These are phyloP conservation scores for Cryomyces antarcticus DNA, from an alignment of 495 filamentous ascomycete species.

Conservation along the genomic window DNA sequence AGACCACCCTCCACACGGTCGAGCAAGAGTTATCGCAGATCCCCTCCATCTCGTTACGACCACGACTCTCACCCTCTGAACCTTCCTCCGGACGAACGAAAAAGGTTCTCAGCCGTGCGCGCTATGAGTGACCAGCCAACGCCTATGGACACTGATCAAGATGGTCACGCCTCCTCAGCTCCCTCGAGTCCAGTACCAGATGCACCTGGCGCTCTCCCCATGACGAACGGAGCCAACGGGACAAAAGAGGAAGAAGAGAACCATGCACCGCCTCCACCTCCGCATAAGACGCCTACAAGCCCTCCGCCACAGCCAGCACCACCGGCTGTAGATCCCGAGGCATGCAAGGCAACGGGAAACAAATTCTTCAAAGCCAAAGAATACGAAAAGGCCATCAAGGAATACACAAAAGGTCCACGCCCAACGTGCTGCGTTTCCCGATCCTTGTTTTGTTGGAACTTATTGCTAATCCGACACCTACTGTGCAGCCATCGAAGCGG, in stretches of 20 bases:
- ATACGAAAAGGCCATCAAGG: constrained; percentile 64
- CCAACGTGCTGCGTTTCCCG: not conserved
- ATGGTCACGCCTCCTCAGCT: constrained; percentile 28
- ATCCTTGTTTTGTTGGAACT: not conserved
- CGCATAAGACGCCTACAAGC: constrained; percentile 45
- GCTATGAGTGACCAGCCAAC: constrained; percentile 32
- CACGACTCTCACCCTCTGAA: constrained; percentile 66
- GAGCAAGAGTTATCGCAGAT: constrained; percentile 19
- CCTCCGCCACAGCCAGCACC: constrained; percentile 27
- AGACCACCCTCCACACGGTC: constrained; percentile 7
- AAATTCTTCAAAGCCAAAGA: constrained; percentile 88
- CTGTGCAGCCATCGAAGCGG: constrained; percentile 54
- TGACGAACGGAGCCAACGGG: constrained; percentile 29
- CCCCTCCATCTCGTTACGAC: constrained; percentile 23
- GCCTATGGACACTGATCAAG: constrained; percentile 66
- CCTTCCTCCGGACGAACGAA: constrained; percentile 65
- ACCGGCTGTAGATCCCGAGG: constrained; percentile 52
- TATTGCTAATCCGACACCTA: not conserved
- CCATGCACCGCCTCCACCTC: constrained; percentile 47
- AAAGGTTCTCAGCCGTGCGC: constrained; percentile 48
- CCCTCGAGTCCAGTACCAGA: constrained; percentile 23
- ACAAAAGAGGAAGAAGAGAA: constrained; percentile 23
- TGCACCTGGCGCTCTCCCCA: constrained; percentile 11
- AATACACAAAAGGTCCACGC: constrained; percentile 78
- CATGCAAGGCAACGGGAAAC: constrained; percentile 81